These are phyloP conservation scores for Iberis amara DNA, from an alignment of 441 rosid species.

Conservation along the genomic window DNA sequence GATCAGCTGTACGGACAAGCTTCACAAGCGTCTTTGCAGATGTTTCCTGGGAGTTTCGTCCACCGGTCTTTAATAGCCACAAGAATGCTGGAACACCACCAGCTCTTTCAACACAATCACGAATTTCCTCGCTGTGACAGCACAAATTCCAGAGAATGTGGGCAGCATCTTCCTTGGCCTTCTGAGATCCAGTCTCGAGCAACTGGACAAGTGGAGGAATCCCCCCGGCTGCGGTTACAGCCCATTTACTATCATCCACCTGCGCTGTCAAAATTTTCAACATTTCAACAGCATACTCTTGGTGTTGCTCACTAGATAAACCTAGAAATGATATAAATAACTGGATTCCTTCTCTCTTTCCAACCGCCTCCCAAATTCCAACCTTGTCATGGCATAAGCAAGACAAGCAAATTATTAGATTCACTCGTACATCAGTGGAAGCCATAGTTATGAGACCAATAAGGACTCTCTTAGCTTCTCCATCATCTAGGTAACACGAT, in stretches of 20 bases:
- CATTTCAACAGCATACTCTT: conserved; percentile 97
- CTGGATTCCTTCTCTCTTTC: conserved; percentile 97
- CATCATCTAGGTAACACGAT: conserved; percentile 56
- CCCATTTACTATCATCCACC: conserved; percentile 99
- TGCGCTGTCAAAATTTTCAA: conserved; percentile 82
- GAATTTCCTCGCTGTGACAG: conserved; percentile 97
- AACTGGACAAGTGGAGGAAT: conserved; percentile 99
- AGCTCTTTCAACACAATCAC: conserved; percentile 98
- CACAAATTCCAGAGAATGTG: conserved; percentile 87
- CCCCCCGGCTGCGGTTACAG: conserved; percentile 99
- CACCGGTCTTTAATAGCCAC: conserved; percentile 96
- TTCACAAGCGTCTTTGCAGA: conserved; percentile 92
- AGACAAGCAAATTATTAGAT: conserved; percentile 75
- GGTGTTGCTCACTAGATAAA: conserved; percentile 97
- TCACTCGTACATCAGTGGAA: conserved; percentile 80
- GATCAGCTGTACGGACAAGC: conserved; percentile 83
- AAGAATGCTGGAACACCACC: conserved; percentile 96
- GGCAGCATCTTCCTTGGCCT: conserved; percentile 96
- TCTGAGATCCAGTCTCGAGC: conserved; percentile 92
- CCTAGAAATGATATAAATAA: conserved; percentile 95
- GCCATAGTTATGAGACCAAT: conserved; percentile 98
- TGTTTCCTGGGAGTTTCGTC: conserved; percentile 81
- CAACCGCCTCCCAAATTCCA: conserved; percentile 89
- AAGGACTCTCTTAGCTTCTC: conserved; percentile 91
- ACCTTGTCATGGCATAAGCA: conserved; percentile 73